phyloP scores from a whole-genome alignment of 1,139 yeast genomes.

The Insectozyma bohioensis region DNA sequence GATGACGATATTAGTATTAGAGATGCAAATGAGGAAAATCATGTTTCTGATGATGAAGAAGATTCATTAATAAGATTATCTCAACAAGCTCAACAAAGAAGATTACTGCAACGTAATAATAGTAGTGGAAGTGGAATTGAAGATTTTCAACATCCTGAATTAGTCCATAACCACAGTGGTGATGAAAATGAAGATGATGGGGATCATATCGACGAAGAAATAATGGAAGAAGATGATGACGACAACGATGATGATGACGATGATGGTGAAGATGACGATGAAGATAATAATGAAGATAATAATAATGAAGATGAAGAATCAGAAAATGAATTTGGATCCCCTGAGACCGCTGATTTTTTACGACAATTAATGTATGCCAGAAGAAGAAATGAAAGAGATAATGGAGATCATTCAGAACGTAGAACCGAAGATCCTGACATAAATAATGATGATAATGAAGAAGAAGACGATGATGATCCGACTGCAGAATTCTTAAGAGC shows the following conservation, averaged over 20 bases:
- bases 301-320: constrained; percentile 21
- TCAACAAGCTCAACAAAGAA: constrained; percentile 19
- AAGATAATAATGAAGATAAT: constrained; percentile 18
- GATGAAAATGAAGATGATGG: constrained; percentile 11
- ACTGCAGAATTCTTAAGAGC: constrained; percentile 30
- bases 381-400: constrained; percentile 19
- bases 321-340: constrained; percentile 21
- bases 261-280: constrained; percentile 21
- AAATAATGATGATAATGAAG: constrained; percentile 15
- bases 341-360: constrained; percentile 26
- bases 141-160: constrained; percentile 7
- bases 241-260: constrained; percentile 12
- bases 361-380: constrained; percentile 22
- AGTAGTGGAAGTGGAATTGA: constrained; percentile 1
- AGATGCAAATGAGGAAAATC: constrained; percentile 6
- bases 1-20: constrained; percentile 6
- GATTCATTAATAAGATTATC: constrained; percentile 24
- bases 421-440: constrained; percentile 19
- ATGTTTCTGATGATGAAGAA: constrained; percentile 15
- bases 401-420: constrained; percentile 19
- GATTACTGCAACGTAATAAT: constrained; percentile 11
- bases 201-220: constrained; percentile 7
- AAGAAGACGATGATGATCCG: constrained; percentile 19
- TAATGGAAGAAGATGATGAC: constrained; percentile 10
- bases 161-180: constrained; percentile 7